Evolutionary conservation across 139 green algal species (phyloP).

Genomic region (Picochlorum sp.): DNA sequence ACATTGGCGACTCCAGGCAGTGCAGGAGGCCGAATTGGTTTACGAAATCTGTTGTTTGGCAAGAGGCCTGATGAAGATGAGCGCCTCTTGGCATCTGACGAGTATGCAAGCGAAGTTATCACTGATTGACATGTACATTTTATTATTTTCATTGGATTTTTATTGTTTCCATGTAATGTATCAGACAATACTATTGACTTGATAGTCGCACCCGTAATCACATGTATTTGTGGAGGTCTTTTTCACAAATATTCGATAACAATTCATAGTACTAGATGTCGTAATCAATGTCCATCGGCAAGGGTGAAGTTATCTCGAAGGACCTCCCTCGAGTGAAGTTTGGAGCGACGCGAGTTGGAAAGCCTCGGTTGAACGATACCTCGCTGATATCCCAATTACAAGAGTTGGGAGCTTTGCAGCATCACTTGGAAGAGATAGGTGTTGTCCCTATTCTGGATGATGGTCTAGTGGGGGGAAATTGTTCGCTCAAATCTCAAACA

Average conservation of each 20-base stretch:
- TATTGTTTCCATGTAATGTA: too few relatives aligned
- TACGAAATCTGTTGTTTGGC: neutral
- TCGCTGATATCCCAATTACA: neutral
- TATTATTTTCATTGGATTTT: neutral
- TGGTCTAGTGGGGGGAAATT: slow-evolving; percentile 28
- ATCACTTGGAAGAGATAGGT: slow-evolving; percentile 3
- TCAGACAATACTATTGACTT: too few relatives aligned
- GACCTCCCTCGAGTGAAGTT: neutral
- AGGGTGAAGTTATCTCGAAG: slow-evolving; percentile 2
- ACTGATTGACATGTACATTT: slow-evolving; percentile 1
- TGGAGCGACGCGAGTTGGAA: neutral
- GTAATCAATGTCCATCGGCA: neutral
- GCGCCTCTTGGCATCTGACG: neutral
- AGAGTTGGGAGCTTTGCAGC: slow-evolving; percentile 7
- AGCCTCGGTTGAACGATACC: neutral
- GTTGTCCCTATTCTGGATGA: slow-evolving; percentile 20
- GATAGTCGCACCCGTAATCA: too few relatives aligned
- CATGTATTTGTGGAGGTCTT: too few relatives aligned
- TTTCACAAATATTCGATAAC: too few relatives aligned
- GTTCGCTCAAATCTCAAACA: slow-evolving; percentile 6
- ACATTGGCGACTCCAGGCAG: slow-evolving; percentile 1
- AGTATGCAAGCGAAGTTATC: slow-evolving; percentile 10
- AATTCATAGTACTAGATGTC: too few relatives aligned
- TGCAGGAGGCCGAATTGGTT: neutral
- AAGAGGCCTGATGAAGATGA: neutral